phyloP scores from a whole-genome alignment of 1,139 yeast genomes.

The Taphrina confusa region DNA sequence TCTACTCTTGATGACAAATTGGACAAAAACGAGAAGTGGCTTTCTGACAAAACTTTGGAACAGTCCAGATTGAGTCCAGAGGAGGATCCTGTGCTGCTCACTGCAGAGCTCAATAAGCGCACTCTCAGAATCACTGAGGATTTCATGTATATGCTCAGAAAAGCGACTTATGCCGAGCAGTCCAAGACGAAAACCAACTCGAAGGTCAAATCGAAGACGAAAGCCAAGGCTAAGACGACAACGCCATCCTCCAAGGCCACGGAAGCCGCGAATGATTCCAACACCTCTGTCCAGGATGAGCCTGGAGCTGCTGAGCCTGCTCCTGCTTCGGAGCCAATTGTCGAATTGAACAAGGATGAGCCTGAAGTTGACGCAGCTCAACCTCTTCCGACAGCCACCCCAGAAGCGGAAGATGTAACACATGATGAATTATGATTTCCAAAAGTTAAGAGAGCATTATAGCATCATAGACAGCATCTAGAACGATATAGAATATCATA shows the following conservation, averaged over 20 bases:
- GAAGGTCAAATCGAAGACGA: constrained; percentile 1
- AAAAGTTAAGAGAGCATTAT: no score
- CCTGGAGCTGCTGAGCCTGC: constrained; percentile 4
- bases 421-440: constrained; percentile 14
- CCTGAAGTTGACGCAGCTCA: not conserved
- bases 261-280: not conserved
- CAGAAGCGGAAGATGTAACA: not conserved
- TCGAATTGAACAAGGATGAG: not conserved
- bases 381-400: constrained; percentile 7
- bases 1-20: constrained; percentile 24
- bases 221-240: not conserved
- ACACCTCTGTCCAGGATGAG: not conserved
- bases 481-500: no score
- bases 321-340: not conserved
- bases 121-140: constrained; percentile 14
- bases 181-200: constrained; percentile 9
- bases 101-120: constrained; percentile 1
- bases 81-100: constrained; percentile 30
- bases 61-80: constrained; percentile 27
- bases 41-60: constrained; percentile 26
- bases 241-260: not conserved
- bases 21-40: constrained; percentile 35
- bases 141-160: constrained; percentile 3
- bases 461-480: no score
- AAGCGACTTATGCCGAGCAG: constrained; percentile 15